These are phyloP conservation scores for Calcarisporium arbuscula DNA, from an alignment of 2,329 filamentous ascomycete species.

Conservation along the genomic window DNA sequence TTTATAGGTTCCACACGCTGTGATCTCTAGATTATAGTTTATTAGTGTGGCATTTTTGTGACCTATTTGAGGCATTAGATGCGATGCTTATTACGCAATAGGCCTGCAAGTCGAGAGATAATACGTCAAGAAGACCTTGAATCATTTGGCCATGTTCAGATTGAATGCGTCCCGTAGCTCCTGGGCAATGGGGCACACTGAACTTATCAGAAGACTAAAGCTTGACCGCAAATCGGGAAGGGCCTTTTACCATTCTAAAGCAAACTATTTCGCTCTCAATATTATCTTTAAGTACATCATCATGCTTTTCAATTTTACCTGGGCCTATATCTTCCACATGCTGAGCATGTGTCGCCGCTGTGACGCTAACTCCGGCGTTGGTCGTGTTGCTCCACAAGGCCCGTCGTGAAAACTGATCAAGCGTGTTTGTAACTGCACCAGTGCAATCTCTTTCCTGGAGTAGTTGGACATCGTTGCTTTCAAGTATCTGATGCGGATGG, in stretches of 20 bases:
- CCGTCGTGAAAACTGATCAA: too few species aligned
- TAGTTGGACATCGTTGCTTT: too few species aligned
- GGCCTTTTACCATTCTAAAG: constrained; percentile 1
- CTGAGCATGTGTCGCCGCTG: too few species aligned
- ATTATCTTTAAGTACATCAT: background rate
- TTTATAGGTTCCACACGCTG: background rate
- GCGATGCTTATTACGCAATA: background rate
- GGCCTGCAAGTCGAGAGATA: background rate
- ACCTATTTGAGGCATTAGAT: background rate
- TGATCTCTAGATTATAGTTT: background rate
- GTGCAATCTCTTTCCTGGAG: too few species aligned
- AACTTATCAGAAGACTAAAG: background rate
- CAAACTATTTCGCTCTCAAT: background rate
- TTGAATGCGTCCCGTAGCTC: background rate
- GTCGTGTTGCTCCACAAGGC: too few species aligned
- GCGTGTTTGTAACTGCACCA: too few species aligned
- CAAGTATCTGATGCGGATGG: too few species aligned
- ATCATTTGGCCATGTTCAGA: background rate
- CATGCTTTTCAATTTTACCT: too few species aligned
- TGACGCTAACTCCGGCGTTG: too few species aligned
- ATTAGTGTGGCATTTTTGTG: too few species aligned
- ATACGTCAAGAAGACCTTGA: background rate
- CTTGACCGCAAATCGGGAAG: background rate
- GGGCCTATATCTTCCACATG: too few species aligned
- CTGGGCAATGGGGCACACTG: background rate